Base-by-base conservation (phyloP, 257 asterid genomes). In the Linaria vulgaris region DNA sequence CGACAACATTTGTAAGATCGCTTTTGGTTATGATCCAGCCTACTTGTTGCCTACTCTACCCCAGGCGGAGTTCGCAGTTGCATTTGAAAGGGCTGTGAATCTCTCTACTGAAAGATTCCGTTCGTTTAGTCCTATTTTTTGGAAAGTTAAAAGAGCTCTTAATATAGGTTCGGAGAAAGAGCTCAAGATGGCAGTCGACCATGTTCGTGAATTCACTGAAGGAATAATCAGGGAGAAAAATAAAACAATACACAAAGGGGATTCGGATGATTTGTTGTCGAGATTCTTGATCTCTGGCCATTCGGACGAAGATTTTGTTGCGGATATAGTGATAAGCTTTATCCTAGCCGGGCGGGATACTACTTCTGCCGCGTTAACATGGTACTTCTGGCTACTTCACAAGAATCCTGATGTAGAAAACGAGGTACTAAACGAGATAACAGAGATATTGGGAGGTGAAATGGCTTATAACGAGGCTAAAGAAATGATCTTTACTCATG, bases 11-110 rank as follows among this genome's bases (percentile, higher is more conserved):
- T 81, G 87, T 48, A 73, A 73, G 54, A 67, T 81, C 12, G 84
- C 87, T 7, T 81, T 81, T 2, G 81, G 83, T 0, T 75, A 77
- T n/a, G 87, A 81, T 41, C 87, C 87, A 0, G 76, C 46, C 0
- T 81, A 74, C 41, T 57, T 81, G 14, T 45, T 71, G 13, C 74
- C 79, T 0, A 38, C 74, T 11, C 74, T 75, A 0, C 84, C 87
- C 0, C 65, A 74, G 7, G 70, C 76, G 13, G 43, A 74, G 34
- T 81, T 81, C 12, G 77, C 78, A 0, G 69, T 64, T 6, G 84
- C 79, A n/a, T 81, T 81, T 37, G 87, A 78, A 24, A 74, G 58
- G 0, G 74, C 73, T 0, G 37, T 80, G 9, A 30, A 62, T 0
- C 59, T 73, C 0, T 69, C 70, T 1, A 65, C 74, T 1, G 64